Evolutionary conservation across 805 yeast species (phyloP), one percentile per base, ranked within the genome.

Genomic region (Saccharomycopsis sp.): DNA sequence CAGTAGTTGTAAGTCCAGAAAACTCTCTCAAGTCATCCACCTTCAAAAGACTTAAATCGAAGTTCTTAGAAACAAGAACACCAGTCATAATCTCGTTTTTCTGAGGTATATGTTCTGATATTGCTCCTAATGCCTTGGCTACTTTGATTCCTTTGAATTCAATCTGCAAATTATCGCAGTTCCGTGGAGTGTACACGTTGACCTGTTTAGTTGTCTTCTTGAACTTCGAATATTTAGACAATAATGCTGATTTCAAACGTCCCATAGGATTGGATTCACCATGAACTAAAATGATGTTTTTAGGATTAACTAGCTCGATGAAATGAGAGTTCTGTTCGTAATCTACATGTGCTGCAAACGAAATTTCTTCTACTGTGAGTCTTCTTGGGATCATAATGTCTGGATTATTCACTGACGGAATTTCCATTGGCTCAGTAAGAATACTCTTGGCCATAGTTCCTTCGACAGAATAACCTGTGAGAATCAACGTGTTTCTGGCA

Each of bases 181-280:
- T 93, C 67, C 89, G 81, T 3, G 99, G 99, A 64, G 90, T 93
- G 73, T 82, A 93, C 2, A 94, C 96, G 65, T 84, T 88, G 9
- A 92, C 92, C 69, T 94, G 98, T 54, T 88, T 83, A 17, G 88
- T 94, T 0, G 97, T 89, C 5, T 89, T 90, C 69, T 86, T 90
- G 56, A 87, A 76, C 54, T 84, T 81, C 1, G 90, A 79, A 67
- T 93, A 94, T 71, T 90, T 91, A 52, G 97, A 89, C 62, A 92
- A 73, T 47, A 94, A 75, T 0, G 99, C 98, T 25, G 97, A 88
- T 70, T 94, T 94, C 58, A 94, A 74, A 69, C 99, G 84, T 58
- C 98, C 99, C 98, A 94, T 94, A n/a, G 97, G 97, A 66, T 89
- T 91, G 1, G 94, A 84, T 68, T 94, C 99, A 12, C 99, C 99